Evolutionary conservation across 2,329 filamentous ascomycete genomes (phyloP).

Genomic region (Didymella arachidicola): DNA sequence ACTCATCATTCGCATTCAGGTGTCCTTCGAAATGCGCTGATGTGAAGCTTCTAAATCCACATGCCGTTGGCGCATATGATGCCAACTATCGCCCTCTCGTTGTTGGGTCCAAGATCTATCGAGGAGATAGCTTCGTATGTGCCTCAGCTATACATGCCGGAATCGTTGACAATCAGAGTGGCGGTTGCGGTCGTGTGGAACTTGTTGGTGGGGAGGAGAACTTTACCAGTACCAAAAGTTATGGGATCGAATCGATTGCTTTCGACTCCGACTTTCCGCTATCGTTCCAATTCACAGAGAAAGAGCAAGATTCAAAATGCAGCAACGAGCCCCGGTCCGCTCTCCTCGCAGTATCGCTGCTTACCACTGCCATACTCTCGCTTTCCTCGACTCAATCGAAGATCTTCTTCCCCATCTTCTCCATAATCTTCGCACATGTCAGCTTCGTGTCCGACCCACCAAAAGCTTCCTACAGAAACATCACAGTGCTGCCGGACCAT

Average conservation of each 20-base stretch:
- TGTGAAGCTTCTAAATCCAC: slow-evolving; percentile 71
- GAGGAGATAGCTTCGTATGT: slow-evolving; percentile 91
- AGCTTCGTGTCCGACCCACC: slow-evolving; percentile 89
- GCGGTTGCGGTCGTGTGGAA: slow-evolving; percentile 82
- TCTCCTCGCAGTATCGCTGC: slow-evolving; percentile 77
- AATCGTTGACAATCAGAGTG: slow-evolving; percentile 70
- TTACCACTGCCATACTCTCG: slow-evolving; percentile 76
- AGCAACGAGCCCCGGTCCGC: slow-evolving; percentile 77
- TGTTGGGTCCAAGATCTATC: slow-evolving; percentile 72
- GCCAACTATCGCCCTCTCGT: slow-evolving; percentile 64
- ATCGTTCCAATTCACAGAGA: slow-evolving; percentile 75
- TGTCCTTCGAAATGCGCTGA: slow-evolving; percentile 75
- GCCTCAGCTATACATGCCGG: slow-evolving; percentile 86
- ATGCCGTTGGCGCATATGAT: slow-evolving; percentile 74
- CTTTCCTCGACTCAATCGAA: slow-evolving; percentile 78
- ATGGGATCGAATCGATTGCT: slow-evolving; percentile 77
- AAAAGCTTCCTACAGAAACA: slow-evolving; percentile 60
- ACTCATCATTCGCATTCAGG: slow-evolving; percentile 72
- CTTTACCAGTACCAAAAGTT: slow-evolving; percentile 67
- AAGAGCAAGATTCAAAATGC: slow-evolving; percentile 69
- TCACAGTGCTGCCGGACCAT: slow-evolving; percentile 58
- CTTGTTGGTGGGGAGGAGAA: slow-evolving; percentile 71
- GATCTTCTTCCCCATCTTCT: slow-evolving; percentile 83
- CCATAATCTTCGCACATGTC: slow-evolving; percentile 84
- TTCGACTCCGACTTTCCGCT: slow-evolving; percentile 91